Percentiles rank a stretch among this genome's conserved stretches.
Evolutionary conservation across 768 basidiomycete species (phyloP).

Genomic region (Lactarius sanguifluus): DNA sequence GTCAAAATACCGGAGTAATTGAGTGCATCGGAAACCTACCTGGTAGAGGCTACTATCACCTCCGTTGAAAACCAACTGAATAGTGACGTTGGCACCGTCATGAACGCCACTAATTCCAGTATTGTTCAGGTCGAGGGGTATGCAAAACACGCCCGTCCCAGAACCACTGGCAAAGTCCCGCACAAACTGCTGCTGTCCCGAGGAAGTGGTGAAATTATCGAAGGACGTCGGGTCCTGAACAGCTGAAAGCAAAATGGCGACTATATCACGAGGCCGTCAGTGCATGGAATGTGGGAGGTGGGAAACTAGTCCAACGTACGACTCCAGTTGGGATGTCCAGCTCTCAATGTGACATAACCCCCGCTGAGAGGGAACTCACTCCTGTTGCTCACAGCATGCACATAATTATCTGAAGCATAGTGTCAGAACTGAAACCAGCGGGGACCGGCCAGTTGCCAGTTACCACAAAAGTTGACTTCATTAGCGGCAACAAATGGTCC

Average conservation of each 20-base stretch:
- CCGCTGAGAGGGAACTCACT: conserved; percentile 65
- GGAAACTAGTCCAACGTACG: conserved; percentile 40
- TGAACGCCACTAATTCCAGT: conserved; percentile 50
- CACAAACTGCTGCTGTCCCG: conserved; percentile 38
- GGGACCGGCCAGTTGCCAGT: neutral
- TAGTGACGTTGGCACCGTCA: conserved; percentile 70
- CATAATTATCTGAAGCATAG: conserved; percentile 58
- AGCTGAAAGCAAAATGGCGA: conserved; percentile 55
- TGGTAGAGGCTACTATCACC: conserved; percentile 75
- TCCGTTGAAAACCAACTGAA: conserved; percentile 66
- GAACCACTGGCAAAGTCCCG: conserved; percentile 50
- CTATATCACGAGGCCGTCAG: conserved; percentile 36
- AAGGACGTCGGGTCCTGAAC: conserved; percentile 60
- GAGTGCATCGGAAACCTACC: conserved; percentile 38
- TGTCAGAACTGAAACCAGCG: neutral
- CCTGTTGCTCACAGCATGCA: conserved; percentile 50
- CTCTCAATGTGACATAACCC: conserved; percentile 61
- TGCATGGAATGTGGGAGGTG: neutral
- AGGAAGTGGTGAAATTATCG: conserved; percentile 54
- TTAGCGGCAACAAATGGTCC: conserved; percentile 62
- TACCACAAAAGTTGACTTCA: conserved; percentile 70
- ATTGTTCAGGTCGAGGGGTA: conserved; percentile 59
- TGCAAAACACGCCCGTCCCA: conserved; percentile 65
- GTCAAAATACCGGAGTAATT: conserved; percentile 15
- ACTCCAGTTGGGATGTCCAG: conserved; percentile 63